phyloP scores from a whole-genome alignment of 768 basidiomycete species.

The Baorangia bicolor region DNA sequence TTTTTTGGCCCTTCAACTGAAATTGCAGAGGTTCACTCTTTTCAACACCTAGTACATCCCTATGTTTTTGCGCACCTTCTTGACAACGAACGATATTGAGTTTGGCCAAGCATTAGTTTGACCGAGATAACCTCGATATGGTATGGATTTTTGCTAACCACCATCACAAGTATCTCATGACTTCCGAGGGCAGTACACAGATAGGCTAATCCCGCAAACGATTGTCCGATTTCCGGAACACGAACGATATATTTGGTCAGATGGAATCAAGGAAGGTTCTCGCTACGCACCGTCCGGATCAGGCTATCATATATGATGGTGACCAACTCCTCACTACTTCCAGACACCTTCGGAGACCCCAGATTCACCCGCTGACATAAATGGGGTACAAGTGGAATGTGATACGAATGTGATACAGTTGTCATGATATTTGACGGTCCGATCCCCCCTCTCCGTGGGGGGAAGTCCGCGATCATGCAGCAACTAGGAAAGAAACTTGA shows the following conservation, averaged over 20 bases:
- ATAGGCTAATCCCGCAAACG: neutral
- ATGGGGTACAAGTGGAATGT: neutral
- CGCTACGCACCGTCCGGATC: neutral
- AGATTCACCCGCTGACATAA: neutral
- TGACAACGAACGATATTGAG: neutral
- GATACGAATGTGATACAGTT: too few species aligned
- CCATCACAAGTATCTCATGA: neutral
- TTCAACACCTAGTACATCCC: neutral
- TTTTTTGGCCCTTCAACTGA: neutral
- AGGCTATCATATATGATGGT: neutral
- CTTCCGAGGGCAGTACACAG: neutral
- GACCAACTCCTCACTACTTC: neutral
- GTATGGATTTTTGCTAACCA: neutral
- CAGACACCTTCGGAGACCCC: neutral
- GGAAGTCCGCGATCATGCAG: neutral
- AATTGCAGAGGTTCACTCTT: neutral
- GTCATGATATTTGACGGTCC: constrained; percentile 11
- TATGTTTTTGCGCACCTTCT: neutral
- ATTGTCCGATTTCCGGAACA: constrained; percentile 1
- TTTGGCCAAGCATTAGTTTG: neutral
- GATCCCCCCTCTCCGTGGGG: neutral
- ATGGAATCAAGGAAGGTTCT: neutral
- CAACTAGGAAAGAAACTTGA: neutral
- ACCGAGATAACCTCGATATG: neutral
- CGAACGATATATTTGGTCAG: neutral